Percentiles rank a stretch among this genome's conserved stretches.
These are phyloP conservation scores for Cercophora newfieldiana DNA, from an alignment of 495 filamentous ascomycete species.

Conservation along the genomic window DNA sequence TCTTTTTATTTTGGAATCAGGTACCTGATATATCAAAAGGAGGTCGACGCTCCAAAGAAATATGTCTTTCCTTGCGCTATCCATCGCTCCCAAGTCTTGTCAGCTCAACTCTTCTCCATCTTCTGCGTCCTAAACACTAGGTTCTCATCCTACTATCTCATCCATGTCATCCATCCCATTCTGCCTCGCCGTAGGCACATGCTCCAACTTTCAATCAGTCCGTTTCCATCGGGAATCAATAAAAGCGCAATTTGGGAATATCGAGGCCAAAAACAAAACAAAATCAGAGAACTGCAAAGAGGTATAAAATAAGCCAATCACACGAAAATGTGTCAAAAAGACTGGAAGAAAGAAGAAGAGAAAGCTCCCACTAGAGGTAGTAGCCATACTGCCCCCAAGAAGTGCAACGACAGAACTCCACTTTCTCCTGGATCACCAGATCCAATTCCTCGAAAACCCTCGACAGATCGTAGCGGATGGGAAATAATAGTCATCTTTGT, in stretches of 20 bases:
- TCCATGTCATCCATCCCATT: neutral
- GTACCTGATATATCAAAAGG: neutral
- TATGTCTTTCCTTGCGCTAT: neutral
- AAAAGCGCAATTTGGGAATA: neutral
- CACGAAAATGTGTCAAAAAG: neutral
- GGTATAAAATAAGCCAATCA: neutral
- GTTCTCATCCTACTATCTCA: neutral
- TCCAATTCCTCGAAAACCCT: neutral
- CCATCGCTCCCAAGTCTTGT: too few species aligned
- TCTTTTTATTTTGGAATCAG: neutral
- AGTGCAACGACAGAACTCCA: neutral
- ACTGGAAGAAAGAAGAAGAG: neutral
- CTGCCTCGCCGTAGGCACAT: neutral
- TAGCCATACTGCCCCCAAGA: neutral
- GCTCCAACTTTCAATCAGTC: neutral
- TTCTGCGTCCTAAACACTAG: neutral
- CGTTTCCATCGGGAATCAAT: neutral
- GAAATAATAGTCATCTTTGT: neutral
- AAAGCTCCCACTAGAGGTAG: neutral
- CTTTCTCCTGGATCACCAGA: neutral
- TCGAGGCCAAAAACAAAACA: neutral
- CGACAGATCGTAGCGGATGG: neutral
- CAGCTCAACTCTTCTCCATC: neutral
- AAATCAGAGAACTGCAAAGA: neutral
- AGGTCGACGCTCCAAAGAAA: neutral